These are phyloP conservation scores for Yarrowia phangngaensis DNA, from an alignment of 805 yeast genomes.

Conservation along the genomic window DNA sequence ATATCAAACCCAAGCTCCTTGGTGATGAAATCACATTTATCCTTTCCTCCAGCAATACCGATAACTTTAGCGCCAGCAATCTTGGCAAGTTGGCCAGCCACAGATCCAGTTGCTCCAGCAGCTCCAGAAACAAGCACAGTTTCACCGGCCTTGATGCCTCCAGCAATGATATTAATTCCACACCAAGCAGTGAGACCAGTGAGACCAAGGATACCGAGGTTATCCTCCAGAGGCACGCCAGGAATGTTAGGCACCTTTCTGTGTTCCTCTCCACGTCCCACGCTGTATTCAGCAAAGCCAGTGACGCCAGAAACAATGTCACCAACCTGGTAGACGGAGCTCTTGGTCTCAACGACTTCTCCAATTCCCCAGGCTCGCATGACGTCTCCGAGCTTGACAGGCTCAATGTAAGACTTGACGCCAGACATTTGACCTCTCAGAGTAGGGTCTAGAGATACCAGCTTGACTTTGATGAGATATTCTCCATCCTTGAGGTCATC, in stretches of 20 bases:
- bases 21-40: slow-evolving; percentile 58
- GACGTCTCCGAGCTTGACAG: slow-evolving; percentile 19
- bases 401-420: slow-evolving; percentile 11
- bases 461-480: slow-evolving; percentile 20
- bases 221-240: slow-evolving; percentile 23
- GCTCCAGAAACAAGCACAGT: slow-evolving; percentile 81
- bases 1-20: slow-evolving; percentile 73
- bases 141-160: slow-evolving; percentile 65
- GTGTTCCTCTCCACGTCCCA: slow-evolving; percentile 5
- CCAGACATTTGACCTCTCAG: slow-evolving; percentile 28
- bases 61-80: slow-evolving; percentile 72
- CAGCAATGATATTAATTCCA: slow-evolving; percentile 57
- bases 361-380: slow-evolving; percentile 28
- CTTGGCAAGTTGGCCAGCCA: slow-evolving; percentile 61
- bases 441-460: slow-evolving; percentile 27
- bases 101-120: slow-evolving; percentile 89
- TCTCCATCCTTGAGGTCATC: slow-evolving; percentile 14
- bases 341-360: slow-evolving; percentile 27
- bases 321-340: slow-evolving; percentile 10
- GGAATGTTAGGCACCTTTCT: slow-evolving; percentile 24
- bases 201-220: slow-evolving; percentile 26
- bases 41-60: slow-evolving; percentile 77
- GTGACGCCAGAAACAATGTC: slow-evolving; percentile 13
- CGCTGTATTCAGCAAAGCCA: slow-evolving; percentile 20
- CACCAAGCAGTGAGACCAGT: slow-evolving; percentile 72